phyloP scores from a whole-genome alignment of 176 grass and related monocot genomes.

The Neostapfia colusana region DNA sequence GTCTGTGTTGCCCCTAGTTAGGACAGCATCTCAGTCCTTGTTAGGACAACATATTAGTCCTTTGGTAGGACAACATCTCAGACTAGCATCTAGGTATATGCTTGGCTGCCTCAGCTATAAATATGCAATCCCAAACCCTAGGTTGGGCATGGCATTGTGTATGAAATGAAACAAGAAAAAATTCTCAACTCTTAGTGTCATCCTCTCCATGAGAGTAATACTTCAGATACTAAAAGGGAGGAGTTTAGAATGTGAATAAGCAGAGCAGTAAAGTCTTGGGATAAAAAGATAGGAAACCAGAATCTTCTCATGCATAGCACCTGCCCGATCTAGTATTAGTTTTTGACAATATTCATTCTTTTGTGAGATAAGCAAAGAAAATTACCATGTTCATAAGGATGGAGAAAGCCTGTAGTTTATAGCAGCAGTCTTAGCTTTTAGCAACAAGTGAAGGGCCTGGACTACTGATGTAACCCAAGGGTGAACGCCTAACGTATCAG shows the following conservation, averaged over 20 bases:
- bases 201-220: no score
- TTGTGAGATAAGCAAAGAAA: not conserved
- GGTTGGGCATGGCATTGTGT: no score
- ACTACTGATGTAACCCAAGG: not conserved
- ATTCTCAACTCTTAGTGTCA: no score
- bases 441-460: not conserved
- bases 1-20: no score
- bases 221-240: no score
- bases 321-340: not conserved
- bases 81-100: no score
- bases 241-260: constrained; percentile 57
- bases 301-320: constrained; percentile 10
- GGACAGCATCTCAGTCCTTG: no score
- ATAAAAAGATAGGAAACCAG: constrained; percentile 7
- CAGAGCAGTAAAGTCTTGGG: not conserved
- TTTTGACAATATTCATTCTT: constrained; percentile 5
- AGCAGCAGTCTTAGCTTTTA: constrained; percentile 29
- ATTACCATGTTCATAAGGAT: constrained; percentile 40
- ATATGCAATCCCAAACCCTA: no score
- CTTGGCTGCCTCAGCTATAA: no score
- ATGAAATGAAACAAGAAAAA: no score
- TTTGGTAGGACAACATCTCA: no score
- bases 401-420: constrained; percentile 31
- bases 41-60: no score
- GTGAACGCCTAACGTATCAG: not conserved